phyloP scores from a whole-genome alignment of 1,284 basidiomycete species.

The Meripilus lineatus region DNA sequence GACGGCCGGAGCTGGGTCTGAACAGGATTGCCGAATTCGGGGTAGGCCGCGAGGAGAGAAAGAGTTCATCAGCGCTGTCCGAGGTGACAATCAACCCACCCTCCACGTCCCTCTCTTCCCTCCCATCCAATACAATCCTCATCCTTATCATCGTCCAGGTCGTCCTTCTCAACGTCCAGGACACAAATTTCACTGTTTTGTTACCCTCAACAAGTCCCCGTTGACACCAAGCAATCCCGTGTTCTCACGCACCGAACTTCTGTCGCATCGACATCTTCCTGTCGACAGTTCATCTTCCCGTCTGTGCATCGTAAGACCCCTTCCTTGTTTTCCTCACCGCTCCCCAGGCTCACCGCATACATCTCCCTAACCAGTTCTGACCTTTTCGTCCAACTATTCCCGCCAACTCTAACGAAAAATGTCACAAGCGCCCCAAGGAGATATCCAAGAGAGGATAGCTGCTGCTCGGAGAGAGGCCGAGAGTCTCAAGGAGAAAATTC shows the following conservation, averaged over 20 bases:
- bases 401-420: too few species aligned
- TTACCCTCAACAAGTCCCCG: too few species aligned
- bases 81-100: constrained; percentile 1
- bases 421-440: constrained; percentile 76
- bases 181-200: too few species aligned
- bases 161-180: too few species aligned
- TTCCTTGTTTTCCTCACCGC: too few species aligned
- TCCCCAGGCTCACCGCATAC: too few species aligned
- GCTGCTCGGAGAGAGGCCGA: constrained; percentile 96
- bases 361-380: too few species aligned
- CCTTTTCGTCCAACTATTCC: too few species aligned
- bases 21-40: constrained; percentile 14
- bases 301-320: not conserved
- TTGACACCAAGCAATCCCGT: not conserved
- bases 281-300: not conserved
- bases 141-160: constrained; percentile 1
- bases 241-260: constrained; percentile 2
- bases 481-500: constrained; percentile 95
- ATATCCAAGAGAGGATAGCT: constrained; percentile 93
- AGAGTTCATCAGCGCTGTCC: constrained; percentile 1
- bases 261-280: constrained; percentile 4
- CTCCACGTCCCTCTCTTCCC: constrained; percentile 4
- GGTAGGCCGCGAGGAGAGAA: constrained; percentile 15
- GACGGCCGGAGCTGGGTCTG: constrained; percentile 6
- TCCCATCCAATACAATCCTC: constrained; percentile 5